phyloP scores from a whole-genome alignment of 2,329 filamentous ascomycete species.

The Fusarium incarnatum region DNA sequence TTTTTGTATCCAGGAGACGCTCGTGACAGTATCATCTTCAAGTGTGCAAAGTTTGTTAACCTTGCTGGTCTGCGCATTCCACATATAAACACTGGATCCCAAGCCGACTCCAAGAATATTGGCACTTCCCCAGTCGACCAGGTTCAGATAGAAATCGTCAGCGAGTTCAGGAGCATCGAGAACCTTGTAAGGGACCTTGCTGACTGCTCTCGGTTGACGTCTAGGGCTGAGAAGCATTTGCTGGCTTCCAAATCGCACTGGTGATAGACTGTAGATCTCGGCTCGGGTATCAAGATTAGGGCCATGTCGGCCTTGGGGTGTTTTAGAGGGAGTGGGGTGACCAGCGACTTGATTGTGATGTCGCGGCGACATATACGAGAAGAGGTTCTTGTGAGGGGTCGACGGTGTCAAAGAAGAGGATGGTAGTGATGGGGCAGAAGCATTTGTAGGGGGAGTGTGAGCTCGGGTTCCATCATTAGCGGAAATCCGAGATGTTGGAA shows the following conservation, averaged over 20 bases:
- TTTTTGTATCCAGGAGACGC: constrained; percentile 98
- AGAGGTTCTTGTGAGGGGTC: constrained; percentile 97
- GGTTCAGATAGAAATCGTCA: constrained; percentile 96
- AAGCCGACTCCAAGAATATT: constrained; percentile 94
- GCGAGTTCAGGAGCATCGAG: constrained; percentile 95
- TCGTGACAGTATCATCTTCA: constrained; percentile 93
- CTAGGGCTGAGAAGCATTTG: constrained; percentile 91
- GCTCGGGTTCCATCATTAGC: constrained; percentile 76
- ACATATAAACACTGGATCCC: constrained; percentile 96
- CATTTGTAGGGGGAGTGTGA: constrained; percentile 81
- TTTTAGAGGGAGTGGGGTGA: constrained; percentile 90
- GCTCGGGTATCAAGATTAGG: constrained; percentile 90
- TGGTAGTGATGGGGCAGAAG: constrained; percentile 71
- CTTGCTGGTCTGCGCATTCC: constrained; percentile 91
- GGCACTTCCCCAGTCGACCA: constrained; percentile 97
- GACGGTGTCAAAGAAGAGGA: constrained; percentile 85
- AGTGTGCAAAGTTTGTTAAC: constrained; percentile 95
- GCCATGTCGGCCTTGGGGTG: constrained; percentile 87
- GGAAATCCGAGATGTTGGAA: constrained; percentile 64
- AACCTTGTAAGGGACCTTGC: constrained; percentile 98
- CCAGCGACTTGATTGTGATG: constrained; percentile 77
- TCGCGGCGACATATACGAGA: constrained; percentile 85
- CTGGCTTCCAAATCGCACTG: constrained; percentile 92
- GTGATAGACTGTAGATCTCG: constrained; percentile 95
- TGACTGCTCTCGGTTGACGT: constrained; percentile 88